A percentile compares a stretch with the other conserved stretches of the same genome.
Conservation (phyloP, 1,284 basidiomycete genomes). For the Naganishia cerealis region DNA sequence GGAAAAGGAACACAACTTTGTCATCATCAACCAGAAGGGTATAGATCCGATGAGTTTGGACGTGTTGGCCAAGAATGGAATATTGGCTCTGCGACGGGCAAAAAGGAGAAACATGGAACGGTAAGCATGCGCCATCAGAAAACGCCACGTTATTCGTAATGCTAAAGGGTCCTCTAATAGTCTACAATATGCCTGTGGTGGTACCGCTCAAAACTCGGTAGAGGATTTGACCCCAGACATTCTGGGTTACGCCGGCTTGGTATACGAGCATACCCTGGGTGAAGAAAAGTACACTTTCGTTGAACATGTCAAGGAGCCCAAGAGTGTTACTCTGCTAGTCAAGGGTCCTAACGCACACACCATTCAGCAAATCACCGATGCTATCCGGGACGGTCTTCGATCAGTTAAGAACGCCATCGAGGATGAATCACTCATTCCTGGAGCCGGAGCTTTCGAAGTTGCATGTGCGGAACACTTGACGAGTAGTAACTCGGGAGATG, state of each 20-base stretch:
- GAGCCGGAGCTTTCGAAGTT: slow-evolving; percentile 95
- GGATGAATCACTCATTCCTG: slow-evolving; percentile 83
- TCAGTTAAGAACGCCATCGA: slow-evolving; percentile 97
- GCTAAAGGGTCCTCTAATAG: not conserved
- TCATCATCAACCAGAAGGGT: slow-evolving; percentile 98
- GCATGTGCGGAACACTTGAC: slow-evolving; percentile 81
- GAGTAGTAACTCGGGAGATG: slow-evolving; percentile 73
- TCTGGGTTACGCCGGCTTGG: slow-evolving; percentile 94
- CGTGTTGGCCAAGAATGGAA: slow-evolving; percentile 94
- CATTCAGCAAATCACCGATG: slow-evolving; percentile 94
- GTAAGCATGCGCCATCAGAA: slow-evolving; percentile 55
- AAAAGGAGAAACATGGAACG: slow-evolving; percentile 98
- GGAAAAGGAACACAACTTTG: slow-evolving; percentile 75
- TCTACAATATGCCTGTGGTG: slow-evolving; percentile 92
- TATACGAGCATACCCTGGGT: slow-evolving; percentile 98
- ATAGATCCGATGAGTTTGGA: slow-evolving; percentile 98
- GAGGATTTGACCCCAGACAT: slow-evolving; percentile 90
- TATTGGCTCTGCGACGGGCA: slow-evolving; percentile 88
- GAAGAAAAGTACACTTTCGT: slow-evolving; percentile 99
- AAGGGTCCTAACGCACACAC: slow-evolving; percentile 98
- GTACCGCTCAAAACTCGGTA: slow-evolving; percentile 94
- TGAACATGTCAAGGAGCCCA: slow-evolving; percentile 94
- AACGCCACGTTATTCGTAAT: not conserved
- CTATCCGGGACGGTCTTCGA: slow-evolving; percentile 90
- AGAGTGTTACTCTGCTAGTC: slow-evolving; percentile 92